Evolutionary conservation across 163 green algal species (phyloP).

Genomic region (Picocystis sp.): DNA sequence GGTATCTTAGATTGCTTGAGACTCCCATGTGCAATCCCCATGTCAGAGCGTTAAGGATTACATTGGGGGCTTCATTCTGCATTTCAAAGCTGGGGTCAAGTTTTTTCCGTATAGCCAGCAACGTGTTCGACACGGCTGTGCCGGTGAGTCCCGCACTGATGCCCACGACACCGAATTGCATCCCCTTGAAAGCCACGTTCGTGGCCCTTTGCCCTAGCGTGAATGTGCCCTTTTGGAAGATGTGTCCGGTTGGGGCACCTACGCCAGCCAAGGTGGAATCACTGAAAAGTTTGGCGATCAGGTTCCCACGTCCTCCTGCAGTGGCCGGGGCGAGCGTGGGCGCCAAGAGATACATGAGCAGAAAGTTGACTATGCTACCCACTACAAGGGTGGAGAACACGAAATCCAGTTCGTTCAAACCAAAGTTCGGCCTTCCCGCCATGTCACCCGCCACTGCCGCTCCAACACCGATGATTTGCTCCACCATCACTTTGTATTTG

Average conservation of each 20-base stretch:
- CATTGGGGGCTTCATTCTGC: constrained; percentile 63
- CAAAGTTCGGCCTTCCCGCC: constrained; percentile 78
- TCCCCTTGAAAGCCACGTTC: constrained; percentile 80
- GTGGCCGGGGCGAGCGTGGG: constrained; percentile 32
- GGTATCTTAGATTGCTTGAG: constrained; percentile 80
- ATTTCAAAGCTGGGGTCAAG: constrained; percentile 46
- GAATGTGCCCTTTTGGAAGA: constrained; percentile 75
- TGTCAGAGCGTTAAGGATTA: constrained; percentile 65
- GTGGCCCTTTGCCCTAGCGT: constrained; percentile 29
- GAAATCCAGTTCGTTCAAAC: constrained; percentile 93
- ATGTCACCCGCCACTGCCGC: constrained; percentile 85
- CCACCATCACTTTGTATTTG: constrained; percentile 76
- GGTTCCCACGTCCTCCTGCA: constrained; percentile 17
- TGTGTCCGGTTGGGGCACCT: constrained; percentile 72
- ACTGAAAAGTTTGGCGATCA: constrained; percentile 45
- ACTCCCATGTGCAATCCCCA: constrained; percentile 90
- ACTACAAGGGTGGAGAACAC: constrained; percentile 89
- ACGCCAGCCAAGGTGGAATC: constrained; percentile 42
- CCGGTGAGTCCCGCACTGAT: constrained; percentile 70
- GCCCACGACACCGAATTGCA: constrained; percentile 73
- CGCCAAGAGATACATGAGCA: constrained; percentile 81
- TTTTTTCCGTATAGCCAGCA: constrained; percentile 48
- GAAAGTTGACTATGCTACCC: constrained; percentile 89
- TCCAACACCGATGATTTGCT: constrained; percentile 77
- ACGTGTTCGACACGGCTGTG: constrained; percentile 65